Conservation (phyloP, 2,329 filamentous ascomycete genomes). For the Penicillium sp. region DNA sequence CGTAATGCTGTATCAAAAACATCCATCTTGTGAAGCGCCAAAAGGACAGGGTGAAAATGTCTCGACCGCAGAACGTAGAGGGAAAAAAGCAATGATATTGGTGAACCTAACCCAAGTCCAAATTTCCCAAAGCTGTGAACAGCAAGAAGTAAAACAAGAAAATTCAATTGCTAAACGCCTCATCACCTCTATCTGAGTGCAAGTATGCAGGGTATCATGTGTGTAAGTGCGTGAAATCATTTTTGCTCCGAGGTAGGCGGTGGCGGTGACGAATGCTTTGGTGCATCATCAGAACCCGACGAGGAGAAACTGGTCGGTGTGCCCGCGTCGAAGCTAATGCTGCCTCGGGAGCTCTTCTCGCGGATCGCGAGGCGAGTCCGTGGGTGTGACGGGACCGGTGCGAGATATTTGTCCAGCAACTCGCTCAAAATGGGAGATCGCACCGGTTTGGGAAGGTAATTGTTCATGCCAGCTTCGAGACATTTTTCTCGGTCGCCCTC, state of each 20-base stretch:
- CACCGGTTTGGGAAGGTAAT: conserved; percentile 95
- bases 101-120: background rate
- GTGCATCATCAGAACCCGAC: conserved; percentile 29
- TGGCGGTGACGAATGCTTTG: conserved; percentile 16
- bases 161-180: conserved; percentile 16
- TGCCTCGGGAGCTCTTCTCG: conserved; percentile 32
- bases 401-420: conserved; percentile 72
- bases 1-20: background rate
- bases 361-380: conserved; percentile 35
- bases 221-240: conserved; percentile 19
- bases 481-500: conserved; percentile 94
- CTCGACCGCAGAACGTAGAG: background rate
- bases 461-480: conserved; percentile 95
- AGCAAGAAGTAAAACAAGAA: background rate
- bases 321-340: conserved; percentile 28
- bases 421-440: conserved; percentile 81
- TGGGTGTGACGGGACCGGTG: conserved; percentile 48
- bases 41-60: background rate
- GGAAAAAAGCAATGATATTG: background rate
- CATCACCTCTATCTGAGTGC: conserved; percentile 13
- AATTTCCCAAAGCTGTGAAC: background rate
- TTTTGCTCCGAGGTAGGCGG: conserved; percentile 24
- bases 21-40: background rate
- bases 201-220: conserved; percentile 28
- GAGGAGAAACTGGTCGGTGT: conserved; percentile 32